phyloP scores from a whole-genome alignment of 306 rosid genomes.

The Malus sieversii region DNA sequence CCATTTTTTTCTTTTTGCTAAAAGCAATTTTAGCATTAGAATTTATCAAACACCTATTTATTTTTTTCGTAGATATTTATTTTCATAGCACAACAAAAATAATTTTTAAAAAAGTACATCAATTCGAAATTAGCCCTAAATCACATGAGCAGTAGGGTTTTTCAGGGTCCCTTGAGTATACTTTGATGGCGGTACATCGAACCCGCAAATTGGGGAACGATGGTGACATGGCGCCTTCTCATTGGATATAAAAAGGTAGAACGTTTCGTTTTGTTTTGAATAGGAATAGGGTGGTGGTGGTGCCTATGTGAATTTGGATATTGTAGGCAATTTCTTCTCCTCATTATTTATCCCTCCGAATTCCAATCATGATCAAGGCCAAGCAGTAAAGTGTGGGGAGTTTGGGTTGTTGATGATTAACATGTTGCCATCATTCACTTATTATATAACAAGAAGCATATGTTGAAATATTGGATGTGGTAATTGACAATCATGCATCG shows the following conservation, averaged over 20 bases:
- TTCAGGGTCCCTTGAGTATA: slow-evolving; percentile 13
- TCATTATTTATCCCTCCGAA: slow-evolving; percentile 24
- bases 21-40: too few relatives aligned
- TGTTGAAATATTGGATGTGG: slow-evolving; percentile 16
- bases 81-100: fast-evolving
- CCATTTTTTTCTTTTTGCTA: too few relatives aligned
- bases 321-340: slow-evolving; percentile 39
- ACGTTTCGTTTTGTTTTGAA: background rate
- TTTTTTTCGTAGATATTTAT: too few relatives aligned
- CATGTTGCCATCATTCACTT: slow-evolving; percentile 36
- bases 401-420: slow-evolving; percentile 36
- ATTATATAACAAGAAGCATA: slow-evolving; percentile 23
- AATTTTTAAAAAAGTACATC: too few relatives aligned
- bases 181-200: slow-evolving; percentile 1
- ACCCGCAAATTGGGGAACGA: slow-evolving; percentile 30
- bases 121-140: background rate
- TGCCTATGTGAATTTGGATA: slow-evolving; percentile 31
- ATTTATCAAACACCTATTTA: too few relatives aligned
- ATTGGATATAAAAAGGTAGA: slow-evolving; percentile 35
- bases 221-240: slow-evolving; percentile 21
- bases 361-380: slow-evolving; percentile 4
- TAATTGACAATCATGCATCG: background rate
- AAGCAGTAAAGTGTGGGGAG: slow-evolving; percentile 18
- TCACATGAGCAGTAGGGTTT: slow-evolving; percentile 4
- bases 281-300: background rate